Conservation (phyloP, 2,329 filamentous ascomycete genomes). For the Epichloe sylvatica region DNA sequence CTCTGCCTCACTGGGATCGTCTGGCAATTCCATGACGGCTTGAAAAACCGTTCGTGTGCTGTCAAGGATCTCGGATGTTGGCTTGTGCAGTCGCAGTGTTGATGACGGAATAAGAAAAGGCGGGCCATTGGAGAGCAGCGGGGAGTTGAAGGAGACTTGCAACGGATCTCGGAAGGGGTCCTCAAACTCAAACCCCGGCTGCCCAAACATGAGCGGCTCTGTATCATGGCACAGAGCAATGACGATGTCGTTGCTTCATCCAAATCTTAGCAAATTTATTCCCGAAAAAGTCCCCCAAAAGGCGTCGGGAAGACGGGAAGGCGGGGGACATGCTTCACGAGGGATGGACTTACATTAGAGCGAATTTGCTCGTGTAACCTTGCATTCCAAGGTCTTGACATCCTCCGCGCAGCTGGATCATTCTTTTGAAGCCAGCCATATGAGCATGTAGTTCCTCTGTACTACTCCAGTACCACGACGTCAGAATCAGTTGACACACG, state of each 20-base stretch:
- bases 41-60: constrained; percentile 34
- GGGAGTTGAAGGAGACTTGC: constrained; percentile 32
- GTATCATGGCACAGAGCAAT: constrained; percentile 35
- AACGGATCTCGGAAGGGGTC: constrained; percentile 26
- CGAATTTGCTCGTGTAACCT: constrained; percentile 33
- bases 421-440: constrained; percentile 31
- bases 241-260: constrained; percentile 29
- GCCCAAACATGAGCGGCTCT: constrained; percentile 26
- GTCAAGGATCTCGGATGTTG: constrained; percentile 36
- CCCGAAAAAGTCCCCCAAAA: neutral
- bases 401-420: constrained; percentile 34
- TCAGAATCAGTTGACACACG: constrained; percentile 33
- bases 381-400: constrained; percentile 31
- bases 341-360: constrained; percentile 28
- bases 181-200: constrained; percentile 27
- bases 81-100: constrained; percentile 29
- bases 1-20: constrained; percentile 20
- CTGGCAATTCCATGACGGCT: constrained; percentile 26
- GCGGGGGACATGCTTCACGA: neutral
- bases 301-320: too few relatives aligned
- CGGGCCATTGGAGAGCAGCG: constrained; percentile 28
- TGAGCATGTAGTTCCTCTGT: constrained; percentile 31
- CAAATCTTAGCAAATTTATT: constrained; percentile 7
- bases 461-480: constrained; percentile 42
- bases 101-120: constrained; percentile 28